Evolutionary conservation across 2,329 filamentous ascomycete genomes (phyloP), one percentile per base, ranked within the genome.

Genomic region (Whalleya microplaca): DNA sequence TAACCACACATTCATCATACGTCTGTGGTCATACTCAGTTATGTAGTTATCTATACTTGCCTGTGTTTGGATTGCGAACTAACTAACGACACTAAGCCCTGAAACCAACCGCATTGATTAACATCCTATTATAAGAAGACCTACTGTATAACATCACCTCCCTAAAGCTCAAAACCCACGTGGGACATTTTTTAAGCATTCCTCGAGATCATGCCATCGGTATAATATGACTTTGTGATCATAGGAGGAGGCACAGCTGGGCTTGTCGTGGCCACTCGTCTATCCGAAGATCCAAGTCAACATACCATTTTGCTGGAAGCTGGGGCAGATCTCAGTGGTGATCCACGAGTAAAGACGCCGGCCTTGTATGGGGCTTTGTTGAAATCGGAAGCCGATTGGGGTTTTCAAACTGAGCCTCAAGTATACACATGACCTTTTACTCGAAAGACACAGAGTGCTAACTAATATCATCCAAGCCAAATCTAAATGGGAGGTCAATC

Each of bases 301-400:
- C 21, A 29, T 6, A 29, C 59, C 3, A 51, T 62, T 12, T 51
- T 59, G n/a, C n/a, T 62, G 3, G 56, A 62, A 41, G 53, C 53
- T 18, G 56, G 59, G 16, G n/a, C 43, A 1, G 47, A 59, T 20
- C 37, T 27, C 16, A 55, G 41, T 14, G 45, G 42, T 20, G 48
- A 57, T 16, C 37, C 46, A 12, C 42, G 46, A n/a, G 45, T 56
- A 20, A 40, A 46, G 37, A 51, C 20, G 1, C 60, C 54, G 10
- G 58, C 45, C 19, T 41, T 51, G 12, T 58, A 19, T 18, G 8
- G 18, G 14, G 27, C 44, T 4, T 21, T 58, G 2, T 20, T 46
- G 3, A 37, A 16, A 8, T 41, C 42, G 8, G 52, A 51, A 2
- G n/a, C 41, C 9, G 44, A 60, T n/a, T 63, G 55, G 58, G 19